Base-by-base conservation (phyloP, 78 protist species). In the Monocercomonoides exilis region DNA sequence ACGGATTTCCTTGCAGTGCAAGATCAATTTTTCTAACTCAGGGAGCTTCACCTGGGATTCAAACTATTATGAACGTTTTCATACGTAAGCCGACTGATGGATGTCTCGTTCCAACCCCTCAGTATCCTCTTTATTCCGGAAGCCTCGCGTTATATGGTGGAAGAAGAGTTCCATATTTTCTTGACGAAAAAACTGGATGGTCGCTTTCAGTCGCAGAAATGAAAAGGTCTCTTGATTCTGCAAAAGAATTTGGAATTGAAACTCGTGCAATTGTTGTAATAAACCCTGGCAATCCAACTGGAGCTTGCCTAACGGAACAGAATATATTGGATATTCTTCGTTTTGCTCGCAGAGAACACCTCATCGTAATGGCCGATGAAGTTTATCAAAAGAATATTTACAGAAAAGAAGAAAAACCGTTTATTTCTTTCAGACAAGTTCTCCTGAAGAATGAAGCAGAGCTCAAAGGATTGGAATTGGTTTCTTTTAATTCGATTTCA, bases 281-380 rank as follows among this genome's bases (percentile, higher is more conserved):
- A 90, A 97, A 97, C 90, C 99, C 99, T 1, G 99, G 99, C 46
- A 98, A 98, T 91, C 99, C 99, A 46, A 98, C 99, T 34, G 99
- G 99, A 41, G 93, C 91, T 77, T 41, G 82, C 43, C 89, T 96
- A 35, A 2, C 92, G 33, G 21, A 0, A 45, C 44, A 44, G 5
- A 35, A 29, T 21, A 85, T 93, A 3, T 34, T 0, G 81, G 89
- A 84, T 1, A 42, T 88, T 2, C 2, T 80, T 1, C 35, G 2
- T 3, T 84, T 84, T 1, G 21, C 2, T 42, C 0, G 2, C 43
- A 79, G 2, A 1, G 21, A 96, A 82, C 32, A 85, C 35, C 38
- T 98, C 0, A 89, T 97, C 4, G 36, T 98, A 21, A 33, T 98
- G 41, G 99, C 99, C 36, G 99, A 98, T 87, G 99, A 98, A 89